Base-by-base conservation (phyloP, 2,329 filamentous ascomycete genomes). In the Fusarium incarnatum region DNA sequence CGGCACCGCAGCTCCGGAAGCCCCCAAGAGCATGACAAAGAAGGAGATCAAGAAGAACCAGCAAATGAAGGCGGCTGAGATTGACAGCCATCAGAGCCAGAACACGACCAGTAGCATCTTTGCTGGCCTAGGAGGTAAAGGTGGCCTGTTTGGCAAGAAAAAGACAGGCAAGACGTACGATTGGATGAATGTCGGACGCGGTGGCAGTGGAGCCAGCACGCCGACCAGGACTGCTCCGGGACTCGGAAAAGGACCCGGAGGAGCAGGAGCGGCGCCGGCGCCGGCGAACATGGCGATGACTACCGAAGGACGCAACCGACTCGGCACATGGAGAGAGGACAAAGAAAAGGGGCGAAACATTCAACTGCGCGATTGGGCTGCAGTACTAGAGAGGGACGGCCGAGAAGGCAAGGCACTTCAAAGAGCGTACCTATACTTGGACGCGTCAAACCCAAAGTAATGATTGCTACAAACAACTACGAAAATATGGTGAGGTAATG, bases 51-150 rank as follows among this genome's bases (percentile, higher is more conserved):
- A 91, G 77, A 93, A 91, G 79, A 92, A 90, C 69, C 86, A 91
- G 71, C 88, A 89, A n/a, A 91, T 93, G 64, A 93, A 92, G 73
- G 87, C 91, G 23, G 92, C 89, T 1, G 93, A 97, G 76, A 91
- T 91, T 20, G 91, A 91, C 62, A 92, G 91, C 70, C 94, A 95
- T 70, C 89, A 90, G 23, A 92, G 91, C 68, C 94, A 95, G 27
- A 97, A 98, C 77, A 86, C 89, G 58, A 97, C 94, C 0, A 93
- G 93, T 57, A 90, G 89, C 67, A 88, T 94, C 83, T 93, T 93
- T 67, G 82, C 84, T 0, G 85, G 87, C 3, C 86, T 94, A 45
- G 91, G 91, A 59, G 85, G 87, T 74, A 86, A 88, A 77, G 87
- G 88, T 7, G 80, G 82, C 18, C 74, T 86, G 2, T 86, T 86